Evolutionary conservation across 768 basidiomycete species (phyloP), one percentile per base, ranked within the genome.

Genomic region (Termitomyces eurrhizus): DNA sequence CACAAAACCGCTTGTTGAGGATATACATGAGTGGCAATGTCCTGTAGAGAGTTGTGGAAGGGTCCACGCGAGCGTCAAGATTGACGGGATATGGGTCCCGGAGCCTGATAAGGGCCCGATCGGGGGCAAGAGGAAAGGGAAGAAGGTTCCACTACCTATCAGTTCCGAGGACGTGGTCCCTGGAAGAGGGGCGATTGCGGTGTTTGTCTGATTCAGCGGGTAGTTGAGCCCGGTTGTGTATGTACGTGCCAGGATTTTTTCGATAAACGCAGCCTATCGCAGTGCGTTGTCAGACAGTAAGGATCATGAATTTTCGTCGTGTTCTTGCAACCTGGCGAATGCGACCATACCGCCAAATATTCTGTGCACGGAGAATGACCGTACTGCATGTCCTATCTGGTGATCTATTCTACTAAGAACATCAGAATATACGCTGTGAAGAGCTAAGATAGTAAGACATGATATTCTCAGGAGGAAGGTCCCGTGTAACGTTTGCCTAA

Each of bases 71-170:
- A 89, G 87, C 63, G 77, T 87, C 37, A 77, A 81, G 61, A 66
- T 87, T 12, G 78, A 78, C 45, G 87, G 85, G 3, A 75, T 73
- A 58, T 92, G 89, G 88, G 76, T 72, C 41, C 82, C 80, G 67
- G 86, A 88, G 64, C 66, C 66, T 33, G 48, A 58, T 24, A 48
- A 53, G 32, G 36, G 32, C n/a, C 49, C 54, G 5, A 45, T 41
- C 7, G 56, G 41, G 51, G 59, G 49, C 44, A 63, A 56, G 7
- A 61, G 63, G 11, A 67, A 59, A 44, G 64, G 64, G 21, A 65
- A 64, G 61, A 56, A 46, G 41, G 44, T 21, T 6, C 48, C 35
- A 26, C 24, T 12, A 7, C 35, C 56, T 36, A n/a, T 24, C 6
- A 18, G 33, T 29, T 24, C 7, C 42, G 56, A 66, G 60, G 56